Base-by-base conservation (phyloP, 164 flowering plant species). In the Vitis amurensis region DNA sequence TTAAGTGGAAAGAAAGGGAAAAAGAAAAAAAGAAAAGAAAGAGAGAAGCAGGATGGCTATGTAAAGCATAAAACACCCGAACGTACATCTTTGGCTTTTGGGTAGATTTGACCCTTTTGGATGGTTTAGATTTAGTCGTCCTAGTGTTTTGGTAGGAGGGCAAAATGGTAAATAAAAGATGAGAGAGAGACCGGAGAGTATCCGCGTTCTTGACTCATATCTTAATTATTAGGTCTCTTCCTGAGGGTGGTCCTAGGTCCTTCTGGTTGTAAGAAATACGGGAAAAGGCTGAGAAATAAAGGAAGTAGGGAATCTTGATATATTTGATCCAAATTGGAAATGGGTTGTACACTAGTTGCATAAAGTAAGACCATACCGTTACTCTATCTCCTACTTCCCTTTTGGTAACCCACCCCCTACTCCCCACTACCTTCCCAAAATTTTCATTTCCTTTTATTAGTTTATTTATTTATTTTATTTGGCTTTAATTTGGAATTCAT, bases 281-380 rank as follows among this genome's bases (percentile, higher is more conserved):
- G 44, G 44, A 37, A 37, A 37, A 37, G 44, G 44, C 44, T 37
- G 44, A 37, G 44, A 3, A 37, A 37, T 0, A 0, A 6, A 3
- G 44, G 7, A 4, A 37, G 7, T 3, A 37, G 44, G 44, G 44
- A 3, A 37, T 3, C 63, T 74, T 55, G 77, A 68, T 13, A 73
- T 50, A 37, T 68, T 75, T 81, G 74, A 69, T 58, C 67, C 2
- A 64, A 74, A 79, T 68, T 79, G 65, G 83, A 37, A 37, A 62
- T 71, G 58, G 68, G 68, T 74, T 66, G 44, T 70, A 68, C 80
- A 69, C 75, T 71, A 63, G 76, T 67, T 75, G 86, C 77, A 81
- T 77, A 80, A 84, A 83, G 81, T 59, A 71, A 61, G 16, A 64
- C 55, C 79, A 70, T 77, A 76, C 89, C 77, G 86, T 86, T 84